Base-by-base conservation (phyloP, 306 rosid genomes). In the Glycyrrhiza uralensis region DNA sequence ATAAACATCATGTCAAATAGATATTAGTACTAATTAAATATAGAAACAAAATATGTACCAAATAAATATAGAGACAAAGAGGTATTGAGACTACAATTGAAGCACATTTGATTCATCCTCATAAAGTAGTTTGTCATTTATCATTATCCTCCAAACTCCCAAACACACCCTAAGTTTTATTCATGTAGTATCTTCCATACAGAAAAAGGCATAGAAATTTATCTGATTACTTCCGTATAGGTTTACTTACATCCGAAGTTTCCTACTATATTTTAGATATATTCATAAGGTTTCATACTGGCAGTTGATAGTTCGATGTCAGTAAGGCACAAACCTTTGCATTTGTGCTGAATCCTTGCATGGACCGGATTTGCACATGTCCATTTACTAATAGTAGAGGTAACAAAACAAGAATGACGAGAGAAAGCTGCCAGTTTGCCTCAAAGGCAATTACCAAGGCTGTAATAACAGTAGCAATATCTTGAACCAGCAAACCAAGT, bases 401-500 rank as follows among this genome's bases (percentile, higher is more conserved):
- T 23, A 86, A 22, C 85, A 89, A 61, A 36, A 47, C 80, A 5
- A 92, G 85, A 60, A 89, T 35, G 19, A 85, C 76, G 30, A 92
- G 78, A 66, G 97, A 84, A 41, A 92, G 77, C 80, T 79, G 83
- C 96, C 92, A 89, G 55, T 83, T 86, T 64, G 97, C 85, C 18
- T 50, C 69, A 19, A 89, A 92, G 46, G 93, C 86, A 73, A 92
- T 84, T 32, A 74, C 64, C 79, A 89, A 71, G 57, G 88, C 96
- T 36, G 88, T 76, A 75, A 85, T 38, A 33, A 81, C 75, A 2
- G 89, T 67, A 5, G 88, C 36, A 41, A 45, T 58, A 71, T 85
- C 89, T 76, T 92, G 87, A 55, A 87, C 93, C 20, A 84, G 11
- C 66, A 84, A 78, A 32, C 85, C 88, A 12, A 92, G 85, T 20